phyloP scores from a whole-genome alignment of 345 rosid genomes.

The Geranium rotundifolium region DNA sequence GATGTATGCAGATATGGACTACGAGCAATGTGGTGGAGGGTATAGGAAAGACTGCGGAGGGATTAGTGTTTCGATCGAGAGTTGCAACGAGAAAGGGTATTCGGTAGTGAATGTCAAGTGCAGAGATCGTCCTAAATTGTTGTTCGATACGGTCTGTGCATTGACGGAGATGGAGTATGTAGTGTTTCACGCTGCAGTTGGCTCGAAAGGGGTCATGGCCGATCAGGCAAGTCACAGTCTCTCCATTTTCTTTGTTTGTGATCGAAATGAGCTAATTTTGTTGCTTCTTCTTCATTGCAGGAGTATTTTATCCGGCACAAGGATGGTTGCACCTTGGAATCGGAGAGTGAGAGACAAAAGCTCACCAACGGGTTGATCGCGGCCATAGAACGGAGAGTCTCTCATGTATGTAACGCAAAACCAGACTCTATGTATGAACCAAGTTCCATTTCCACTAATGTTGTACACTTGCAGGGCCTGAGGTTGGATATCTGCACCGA shows the following conservation, averaged over 20 bases:
- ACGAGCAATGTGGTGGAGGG: conserved; percentile 35
- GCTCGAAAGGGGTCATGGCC: conserved; percentile 53
- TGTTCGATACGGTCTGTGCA: conserved; percentile 75
- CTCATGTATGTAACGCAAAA: not conserved
- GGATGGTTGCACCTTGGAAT: not conserved
- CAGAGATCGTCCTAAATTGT: conserved; percentile 66
- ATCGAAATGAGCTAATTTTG: too few species aligned
- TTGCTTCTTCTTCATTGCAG: not conserved
- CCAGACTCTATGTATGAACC: too few species aligned
- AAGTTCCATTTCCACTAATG: too few species aligned
- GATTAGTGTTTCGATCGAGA: conserved; percentile 56
- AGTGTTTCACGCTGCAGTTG: conserved; percentile 72
- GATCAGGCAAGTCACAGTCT: conserved; percentile 33
- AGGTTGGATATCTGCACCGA: conserved; percentile 42
- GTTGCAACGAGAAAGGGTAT: conserved; percentile 65
- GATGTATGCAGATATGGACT: conserved; percentile 53
- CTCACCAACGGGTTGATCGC: not conserved
- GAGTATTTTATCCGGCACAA: not conserved
- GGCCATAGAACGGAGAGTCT: not conserved
- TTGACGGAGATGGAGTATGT: conserved; percentile 69
- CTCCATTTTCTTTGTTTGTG: too few species aligned
- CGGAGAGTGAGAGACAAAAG: not conserved
- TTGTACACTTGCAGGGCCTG: conserved; percentile 29
- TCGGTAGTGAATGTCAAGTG: conserved; percentile 53
- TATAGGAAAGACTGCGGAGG: conserved; percentile 12